Evolutionary conservation across 2,329 filamentous ascomycete genomes (phyloP).

Genomic region (Penicillium fuscoglaucum): DNA sequence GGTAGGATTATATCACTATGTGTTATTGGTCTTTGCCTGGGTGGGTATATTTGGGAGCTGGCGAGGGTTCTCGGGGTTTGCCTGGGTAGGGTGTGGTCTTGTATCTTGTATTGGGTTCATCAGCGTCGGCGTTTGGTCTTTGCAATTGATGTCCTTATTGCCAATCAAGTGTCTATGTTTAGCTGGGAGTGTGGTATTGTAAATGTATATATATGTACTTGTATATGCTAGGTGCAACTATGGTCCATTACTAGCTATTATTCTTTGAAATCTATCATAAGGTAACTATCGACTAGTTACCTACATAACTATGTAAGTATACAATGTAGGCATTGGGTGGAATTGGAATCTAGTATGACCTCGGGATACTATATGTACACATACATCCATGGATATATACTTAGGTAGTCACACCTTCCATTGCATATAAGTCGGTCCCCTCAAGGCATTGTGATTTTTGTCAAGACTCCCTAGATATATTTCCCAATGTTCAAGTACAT

Average conservation of each 20-base stretch:
- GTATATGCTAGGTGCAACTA: neutral
- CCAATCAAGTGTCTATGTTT: neutral
- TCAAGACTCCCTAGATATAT: neutral
- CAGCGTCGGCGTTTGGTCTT: slow-evolving; percentile 35
- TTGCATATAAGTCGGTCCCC: neutral
- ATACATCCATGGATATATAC: too few species aligned
- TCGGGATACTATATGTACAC: neutral
- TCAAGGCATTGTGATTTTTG: neutral
- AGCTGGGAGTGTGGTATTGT: slow-evolving; percentile 1
- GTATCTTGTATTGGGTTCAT: slow-evolving; percentile 23
- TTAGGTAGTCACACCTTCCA: neutral
- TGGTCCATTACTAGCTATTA: neutral
- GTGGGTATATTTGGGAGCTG: neutral
- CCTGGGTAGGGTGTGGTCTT: slow-evolving; percentile 2
- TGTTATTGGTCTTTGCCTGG: neutral
- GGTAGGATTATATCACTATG: slow-evolving; percentile 48
- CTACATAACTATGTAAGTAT: too few species aligned
- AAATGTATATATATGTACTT: neutral
- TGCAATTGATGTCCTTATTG: slow-evolving; percentile 4
- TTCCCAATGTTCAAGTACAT: too few species aligned
- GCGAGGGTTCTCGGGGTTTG: neutral
- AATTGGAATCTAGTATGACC: neutral
- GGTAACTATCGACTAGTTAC: neutral
- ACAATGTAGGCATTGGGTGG: neutral
- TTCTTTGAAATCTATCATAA: neutral